Percentiles rank a stretch among this genome's conserved stretches.
Conservation (phyloP, 805 yeast species). For the Ogataea trehalophila region DNA sequence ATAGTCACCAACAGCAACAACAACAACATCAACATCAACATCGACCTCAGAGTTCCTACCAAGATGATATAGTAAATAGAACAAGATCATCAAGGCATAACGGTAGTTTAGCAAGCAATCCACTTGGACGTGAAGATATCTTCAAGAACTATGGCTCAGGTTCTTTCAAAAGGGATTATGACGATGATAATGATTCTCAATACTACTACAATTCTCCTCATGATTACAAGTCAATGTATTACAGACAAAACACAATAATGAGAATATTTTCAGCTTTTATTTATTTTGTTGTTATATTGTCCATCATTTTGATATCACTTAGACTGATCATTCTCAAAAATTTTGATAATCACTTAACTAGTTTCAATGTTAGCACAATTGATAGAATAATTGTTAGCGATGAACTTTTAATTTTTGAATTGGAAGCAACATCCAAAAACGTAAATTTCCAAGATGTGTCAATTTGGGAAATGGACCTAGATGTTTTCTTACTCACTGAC, state of each 20-base stretch:
- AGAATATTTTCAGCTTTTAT: conserved; percentile 13
- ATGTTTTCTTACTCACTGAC: conserved; percentile 28
- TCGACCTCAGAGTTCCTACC: background rate
- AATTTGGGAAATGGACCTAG: conserved; percentile 30
- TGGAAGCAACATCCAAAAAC: conserved; percentile 24
- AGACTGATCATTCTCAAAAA: conserved; percentile 24
- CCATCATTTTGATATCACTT: conserved; percentile 7
- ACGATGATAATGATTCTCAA: conserved; percentile 10
- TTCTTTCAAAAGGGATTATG: conserved; percentile 11
- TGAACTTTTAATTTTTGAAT: conserved; percentile 28
- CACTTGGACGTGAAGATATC: conserved; percentile 2
- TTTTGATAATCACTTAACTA: conserved; percentile 22
- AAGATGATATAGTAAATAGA: too few species aligned
- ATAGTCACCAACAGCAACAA: background rate
- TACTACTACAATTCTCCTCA: conserved; percentile 28
- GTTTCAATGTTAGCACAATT: conserved; percentile 21
- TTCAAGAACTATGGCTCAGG: conserved; percentile 12
- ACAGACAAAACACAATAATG: conserved; percentile 19
- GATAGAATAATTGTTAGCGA: conserved; percentile 29
- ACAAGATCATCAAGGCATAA: too few species aligned
- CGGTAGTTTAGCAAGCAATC: background rate
- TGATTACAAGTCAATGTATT: conserved; percentile 27
- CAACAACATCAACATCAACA: background rate
- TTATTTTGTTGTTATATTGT: conserved; percentile 10
- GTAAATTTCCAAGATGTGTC: conserved; percentile 28